Evolutionary conservation across 805 yeast genomes (phyloP).

Genomic region (Kodamaea hsintzibuensis): DNA sequence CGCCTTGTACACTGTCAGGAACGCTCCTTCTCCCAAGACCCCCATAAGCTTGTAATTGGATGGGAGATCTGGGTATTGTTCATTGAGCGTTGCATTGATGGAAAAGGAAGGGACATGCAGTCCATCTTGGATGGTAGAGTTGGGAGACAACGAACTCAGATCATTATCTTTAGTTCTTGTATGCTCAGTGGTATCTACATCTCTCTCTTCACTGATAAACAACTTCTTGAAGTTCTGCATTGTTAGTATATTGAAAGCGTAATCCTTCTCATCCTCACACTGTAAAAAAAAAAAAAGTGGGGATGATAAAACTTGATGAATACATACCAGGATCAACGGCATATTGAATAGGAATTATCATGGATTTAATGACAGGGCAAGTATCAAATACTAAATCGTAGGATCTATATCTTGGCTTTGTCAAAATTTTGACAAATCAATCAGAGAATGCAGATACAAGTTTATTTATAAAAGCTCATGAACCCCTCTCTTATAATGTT

Average conservation of each 20-base stretch:
- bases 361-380: neutral
- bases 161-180: neutral
- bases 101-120: constrained; percentile 8
- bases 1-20: constrained; percentile 81
- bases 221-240: constrained; percentile 16
- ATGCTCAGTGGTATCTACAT: neutral
- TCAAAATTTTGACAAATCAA: neutral
- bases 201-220: constrained; percentile 9
- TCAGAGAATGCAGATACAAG: neutral
- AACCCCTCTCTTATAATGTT: neutral
- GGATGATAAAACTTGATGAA: too few relatives aligned
- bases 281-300: too few relatives aligned
- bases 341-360: constrained; percentile 3
- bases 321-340: constrained; percentile 16
- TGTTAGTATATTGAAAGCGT: constrained; percentile 8
- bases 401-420: neutral
- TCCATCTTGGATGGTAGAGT: neutral
- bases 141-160: neutral
- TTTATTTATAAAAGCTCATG: neutral
- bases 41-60: constrained; percentile 30
- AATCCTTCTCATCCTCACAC: too few relatives aligned
- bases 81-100: constrained; percentile 11
- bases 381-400: too few relatives aligned
- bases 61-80: constrained; percentile 26
- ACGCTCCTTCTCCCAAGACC: constrained; percentile 81